Evolutionary conservation across 2,329 filamentous ascomycete species (phyloP), one percentile per base, ranked within the genome.

Genomic region (Calonectria pseudoturangicola): DNA sequence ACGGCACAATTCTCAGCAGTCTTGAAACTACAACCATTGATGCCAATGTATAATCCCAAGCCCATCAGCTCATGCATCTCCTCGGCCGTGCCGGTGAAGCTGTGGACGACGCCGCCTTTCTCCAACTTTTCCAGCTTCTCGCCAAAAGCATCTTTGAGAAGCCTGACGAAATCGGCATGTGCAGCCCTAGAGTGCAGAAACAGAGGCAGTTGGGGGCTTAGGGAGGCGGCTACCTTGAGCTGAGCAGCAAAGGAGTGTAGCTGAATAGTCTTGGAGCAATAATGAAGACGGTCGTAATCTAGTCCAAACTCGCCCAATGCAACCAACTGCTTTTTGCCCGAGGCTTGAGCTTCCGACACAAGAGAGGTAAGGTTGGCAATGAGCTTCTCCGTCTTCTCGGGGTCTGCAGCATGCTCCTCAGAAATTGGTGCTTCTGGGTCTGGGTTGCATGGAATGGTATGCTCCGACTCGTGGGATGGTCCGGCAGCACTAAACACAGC

Each of bases 11-110:
- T 99, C 82, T 98, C 95, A 13, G 90, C 92, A 7, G 95, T 98
- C 88, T 98, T 99, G 87, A 99, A 91, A 80, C 94, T 97, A 84
- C 97, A 99, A 5, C 97, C 97, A 81, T 99, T 99, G 73, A 98
- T 91, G n/a, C 97, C 96, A 73, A 99, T 92, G 84, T 98, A 93
- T 67, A 98, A 90, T 0, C 96, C 96, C 56, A 97, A 83, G 2
- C 91, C 92, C 78, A 97, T 92, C 68, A 98, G 86, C 76, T 94
- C 91, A 69, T 89, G 86, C 93, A 98, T 96, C 85, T 98, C 97
- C 68, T 93, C 94, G 16, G 92, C 84, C 0, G 95, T 95, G 3
- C 97, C 97, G 0, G 97, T 99, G 80, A 99, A 99, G 81, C 93
- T 96, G 85, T 99, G 97, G 67, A 99, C 97, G 18, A 98, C 91